Evolutionary conservation across 2,329 filamentous ascomycete species (phyloP).

Genomic region (Penicillium sp.): DNA sequence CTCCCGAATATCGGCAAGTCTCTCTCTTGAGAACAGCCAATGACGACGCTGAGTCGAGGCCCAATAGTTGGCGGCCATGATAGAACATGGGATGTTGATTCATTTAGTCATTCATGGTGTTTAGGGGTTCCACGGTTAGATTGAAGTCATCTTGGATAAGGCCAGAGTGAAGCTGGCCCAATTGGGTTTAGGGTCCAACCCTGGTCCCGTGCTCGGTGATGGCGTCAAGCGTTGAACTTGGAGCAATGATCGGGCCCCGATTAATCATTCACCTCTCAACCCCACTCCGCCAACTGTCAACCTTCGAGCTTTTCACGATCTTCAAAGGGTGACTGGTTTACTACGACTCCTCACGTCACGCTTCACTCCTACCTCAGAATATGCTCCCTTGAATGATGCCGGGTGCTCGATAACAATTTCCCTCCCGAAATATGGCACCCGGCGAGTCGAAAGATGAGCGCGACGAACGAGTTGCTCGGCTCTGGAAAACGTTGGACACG

Average conservation of each 20-base stretch:
- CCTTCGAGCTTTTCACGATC: slow-evolving; percentile 8
- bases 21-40: slow-evolving; percentile 87
- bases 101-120: neutral
- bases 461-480: slow-evolving; percentile 76
- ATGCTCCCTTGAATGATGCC: slow-evolving; percentile 41
- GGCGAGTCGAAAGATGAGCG: slow-evolving; percentile 74
- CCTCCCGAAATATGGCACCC: slow-evolving; percentile 58
- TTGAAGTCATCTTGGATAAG: neutral
- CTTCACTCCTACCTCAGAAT: neutral
- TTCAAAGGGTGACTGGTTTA: neutral
- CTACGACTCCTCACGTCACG: slow-evolving; percentile 18
- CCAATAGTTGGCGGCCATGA: slow-evolving; percentile 96
- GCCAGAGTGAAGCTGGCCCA: slow-evolving; percentile 11
- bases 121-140: neutral
- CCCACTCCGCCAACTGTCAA: slow-evolving; percentile 15
- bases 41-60: slow-evolving; percentile 85
- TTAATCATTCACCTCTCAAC: slow-evolving; percentile 31
- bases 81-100: neutral
- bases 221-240: slow-evolving; percentile 30
- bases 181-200: slow-evolving; percentile 34
- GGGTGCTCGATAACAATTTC: slow-evolving; percentile 48
- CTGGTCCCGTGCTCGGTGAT: slow-evolving; percentile 30
- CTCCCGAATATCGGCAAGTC: slow-evolving; percentile 72
- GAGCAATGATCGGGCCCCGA: slow-evolving; percentile 33
- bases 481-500: slow-evolving; percentile 83